phyloP scores from a whole-genome alignment of 139 green algal species.

The Closterium sp. region DNA sequence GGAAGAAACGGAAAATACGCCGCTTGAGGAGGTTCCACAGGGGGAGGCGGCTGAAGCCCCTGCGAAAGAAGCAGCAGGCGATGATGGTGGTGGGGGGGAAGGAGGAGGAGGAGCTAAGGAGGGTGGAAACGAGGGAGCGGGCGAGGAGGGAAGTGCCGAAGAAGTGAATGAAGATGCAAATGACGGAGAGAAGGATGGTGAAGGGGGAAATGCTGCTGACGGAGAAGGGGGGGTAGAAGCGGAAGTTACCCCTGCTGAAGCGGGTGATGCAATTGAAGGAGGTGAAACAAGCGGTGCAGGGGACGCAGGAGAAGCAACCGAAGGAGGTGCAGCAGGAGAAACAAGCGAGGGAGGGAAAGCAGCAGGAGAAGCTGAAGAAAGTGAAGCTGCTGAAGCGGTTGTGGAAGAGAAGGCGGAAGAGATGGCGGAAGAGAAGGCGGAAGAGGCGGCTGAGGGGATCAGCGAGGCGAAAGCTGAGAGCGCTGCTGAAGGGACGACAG shows the following conservation, averaged over 20 bases:
- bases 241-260: not conserved
- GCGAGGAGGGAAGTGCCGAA: not conserved
- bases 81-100: not conserved
- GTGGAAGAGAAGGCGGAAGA: not conserved
- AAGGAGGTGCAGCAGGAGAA: not conserved
- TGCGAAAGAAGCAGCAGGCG: not conserved
- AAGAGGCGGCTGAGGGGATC: not conserved
- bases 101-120: not conserved
- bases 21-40: not conserved
- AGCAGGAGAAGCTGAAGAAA: not conserved
- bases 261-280: not conserved
- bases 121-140: not conserved
- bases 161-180: not conserved
- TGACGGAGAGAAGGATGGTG: not conserved
- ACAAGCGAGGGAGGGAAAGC: not conserved
- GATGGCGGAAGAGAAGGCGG: not conserved
- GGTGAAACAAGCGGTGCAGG: not conserved
- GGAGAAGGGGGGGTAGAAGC: not conserved
- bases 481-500: not conserved
- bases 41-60: not conserved
- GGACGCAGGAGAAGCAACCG: not conserved
- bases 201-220: not conserved
- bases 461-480: not conserved
- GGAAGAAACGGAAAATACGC: not conserved
- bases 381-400: not conserved